Evolutionary conservation across 345 rosid genomes (phyloP), one percentile per base, ranked within the genome.

Genomic region (Syzygium oleosum): DNA sequence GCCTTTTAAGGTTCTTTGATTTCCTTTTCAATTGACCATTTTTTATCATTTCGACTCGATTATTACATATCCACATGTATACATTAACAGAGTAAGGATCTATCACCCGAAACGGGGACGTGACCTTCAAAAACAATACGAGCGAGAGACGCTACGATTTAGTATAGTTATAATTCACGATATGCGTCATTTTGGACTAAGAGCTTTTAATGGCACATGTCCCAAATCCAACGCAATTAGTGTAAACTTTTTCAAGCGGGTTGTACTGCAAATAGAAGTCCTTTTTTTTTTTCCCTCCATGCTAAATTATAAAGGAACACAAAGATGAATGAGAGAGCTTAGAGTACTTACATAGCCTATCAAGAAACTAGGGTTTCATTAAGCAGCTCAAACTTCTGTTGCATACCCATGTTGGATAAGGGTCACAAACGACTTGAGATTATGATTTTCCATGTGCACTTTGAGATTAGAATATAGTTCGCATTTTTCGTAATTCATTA

Each of bases 181-280:
- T 34, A 29, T 0, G 12, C 5, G 78, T 29, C 12, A 0, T 65
- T 65, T 16, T 65, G 3, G 22, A 15, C 15, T 15, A 63, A 31
- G 6, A 29, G 21, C 11, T 63, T 29, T 29, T 7, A 15, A 63
- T 63, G 29, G 34, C 6, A 31, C 23, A 34, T 61, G 34, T 27
- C 9, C 19, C 6, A 12, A 0, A 13, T 68, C 1, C 0, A 9
- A 68, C 25, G 4, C 1, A 13, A 17, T 73, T 73, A 19, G 23
- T 4, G 5, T 34, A 34, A 9, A 17, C 4, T 9, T 34, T 34
- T 73, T 73, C 4, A 34, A 73, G 80, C 43, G 9, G 46, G 46
- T 9, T 68, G 3, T 68, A 34, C 9, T 16, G 79, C 7, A 17
- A 68, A 34, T 68, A 34, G 34, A 16, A 4, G 46, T 19, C 14